Base-by-base conservation (phyloP, 495 filamentous ascomycete species). In the Penicillium malachiteum region DNA sequence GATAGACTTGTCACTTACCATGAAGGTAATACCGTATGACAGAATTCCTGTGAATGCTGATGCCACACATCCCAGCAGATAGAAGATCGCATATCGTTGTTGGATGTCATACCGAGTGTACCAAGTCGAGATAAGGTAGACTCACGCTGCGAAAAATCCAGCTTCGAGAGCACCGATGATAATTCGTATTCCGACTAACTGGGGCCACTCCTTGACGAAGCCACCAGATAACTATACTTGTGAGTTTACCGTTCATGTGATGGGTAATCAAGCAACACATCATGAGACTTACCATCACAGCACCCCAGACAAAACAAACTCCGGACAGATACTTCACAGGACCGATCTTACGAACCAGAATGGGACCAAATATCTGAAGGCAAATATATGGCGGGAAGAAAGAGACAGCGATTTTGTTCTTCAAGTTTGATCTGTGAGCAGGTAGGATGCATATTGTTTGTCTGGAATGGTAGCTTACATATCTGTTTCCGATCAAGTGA, bases 161-260 rank as follows among this genome's bases (percentile, higher is more conserved):
- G 84, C 81, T 54, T 87, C 83, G 5, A 87, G 63, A 3, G 82
- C 60, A 44, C 84, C 84, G n/a, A 88, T 70, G n/a, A 86, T 50
- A 1, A 82, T 65, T 12, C 84, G 71, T 39, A 86, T 59, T 0
- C 61, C 82, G 3, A 77, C 68, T 66, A 87, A 70, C 0, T 63
- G 57, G n/a, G 61, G 55, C 76, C 78, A 86, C 11, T 68, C 64
- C 8, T 75, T 65, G 12, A 78, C 72, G 41, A 86, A 84, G 2
- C 82, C 84, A 65, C 41, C 37, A 7, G 18, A 44, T 13, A 43
- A 33, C 55, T 54, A 43, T 4, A 30, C 7, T 11, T 7, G 1
- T 44, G 2, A 44, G 17, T 12, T 44, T 44, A 9, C 10, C 21
- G 4, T 26, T 26, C 21, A 26, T 4, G 4, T 4, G n/a, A n/a